Conservation (phyloP, 139 green algal genomes). For the Ettlia oleoabundans region DNA sequence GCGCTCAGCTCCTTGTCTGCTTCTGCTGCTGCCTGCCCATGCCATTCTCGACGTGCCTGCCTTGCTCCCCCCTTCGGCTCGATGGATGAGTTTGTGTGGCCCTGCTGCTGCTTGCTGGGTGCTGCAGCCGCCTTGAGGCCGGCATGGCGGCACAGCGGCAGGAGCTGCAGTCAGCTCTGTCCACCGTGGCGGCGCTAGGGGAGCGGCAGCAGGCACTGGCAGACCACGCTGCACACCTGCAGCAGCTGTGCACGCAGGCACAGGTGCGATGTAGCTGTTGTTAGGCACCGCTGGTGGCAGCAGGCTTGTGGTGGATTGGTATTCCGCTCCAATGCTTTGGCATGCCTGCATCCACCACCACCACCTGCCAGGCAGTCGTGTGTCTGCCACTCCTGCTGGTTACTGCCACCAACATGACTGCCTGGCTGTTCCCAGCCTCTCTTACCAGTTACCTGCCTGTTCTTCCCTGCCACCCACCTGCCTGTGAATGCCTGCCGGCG, state of each 20-base stretch:
- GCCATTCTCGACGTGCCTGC: too few species aligned
- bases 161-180: not conserved
- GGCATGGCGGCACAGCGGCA: not conserved
- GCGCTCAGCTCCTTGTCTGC: not conserved
- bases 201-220: slow-evolving; percentile 9
- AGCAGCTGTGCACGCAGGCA: slow-evolving; percentile 6
- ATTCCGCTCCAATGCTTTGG: too few species aligned
- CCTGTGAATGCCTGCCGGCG: not conserved
- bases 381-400: too few species aligned
- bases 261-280: not conserved
- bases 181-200: not conserved
- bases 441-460: not conserved
- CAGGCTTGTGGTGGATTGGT: not conserved
- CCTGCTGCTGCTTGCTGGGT: not conserved
- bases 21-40: not conserved
- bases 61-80: too few species aligned
- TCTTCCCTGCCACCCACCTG: not conserved
- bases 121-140: slow-evolving; percentile 15
- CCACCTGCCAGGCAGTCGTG: too few species aligned
- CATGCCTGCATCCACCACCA: too few species aligned
- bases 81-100: too few species aligned
- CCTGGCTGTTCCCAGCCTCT: too few species aligned
- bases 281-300: not conserved
- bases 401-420: too few species aligned
- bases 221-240: not conserved